phyloP scores from a whole-genome alignment of 306 rosid species.

The Spatholobus suberectus region DNA sequence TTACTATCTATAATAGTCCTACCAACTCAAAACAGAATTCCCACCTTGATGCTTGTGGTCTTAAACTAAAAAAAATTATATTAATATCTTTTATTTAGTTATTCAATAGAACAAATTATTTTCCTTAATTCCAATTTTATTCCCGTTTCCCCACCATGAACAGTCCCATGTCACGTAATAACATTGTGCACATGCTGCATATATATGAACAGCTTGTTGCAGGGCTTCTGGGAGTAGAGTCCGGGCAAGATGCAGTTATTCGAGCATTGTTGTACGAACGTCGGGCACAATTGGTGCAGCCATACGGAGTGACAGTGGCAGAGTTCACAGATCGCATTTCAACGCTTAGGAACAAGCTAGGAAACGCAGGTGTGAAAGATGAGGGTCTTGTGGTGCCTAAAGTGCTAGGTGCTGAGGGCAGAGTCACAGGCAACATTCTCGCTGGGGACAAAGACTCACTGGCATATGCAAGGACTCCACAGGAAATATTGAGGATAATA shows the following conservation, averaged over 20 bases:
- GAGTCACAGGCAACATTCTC: constrained; percentile 58
- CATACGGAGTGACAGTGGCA: constrained; percentile 62
- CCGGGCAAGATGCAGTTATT: constrained; percentile 86
- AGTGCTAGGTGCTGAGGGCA: constrained; percentile 56
- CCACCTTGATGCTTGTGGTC: too few relatives aligned
- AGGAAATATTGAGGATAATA: constrained; percentile 75
- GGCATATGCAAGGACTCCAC: constrained; percentile 62
- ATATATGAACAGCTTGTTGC: constrained; percentile 61
- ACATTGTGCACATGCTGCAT: neutral
- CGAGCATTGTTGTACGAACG: constrained; percentile 60
- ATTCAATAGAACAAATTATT: neutral
- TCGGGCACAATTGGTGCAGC: constrained; percentile 19
- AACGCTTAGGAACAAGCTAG: constrained; percentile 60
- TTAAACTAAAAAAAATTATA: too few relatives aligned
- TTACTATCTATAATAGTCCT: too few relatives aligned
- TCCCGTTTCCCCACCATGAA: neutral
- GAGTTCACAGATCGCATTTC: constrained; percentile 75
- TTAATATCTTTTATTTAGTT: too few relatives aligned
- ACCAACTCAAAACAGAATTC: too few relatives aligned
- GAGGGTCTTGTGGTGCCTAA: constrained; percentile 70
- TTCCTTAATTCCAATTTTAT: neutral
- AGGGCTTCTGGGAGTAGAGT: constrained; percentile 76
- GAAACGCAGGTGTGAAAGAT: constrained; percentile 64
- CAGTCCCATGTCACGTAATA: neutral
- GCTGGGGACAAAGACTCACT: constrained; percentile 60